Evolutionary conservation across 1,284 basidiomycete species (phyloP), one percentile per base, ranked within the genome.

Genomic region (Ganoderma lingzhi): DNA sequence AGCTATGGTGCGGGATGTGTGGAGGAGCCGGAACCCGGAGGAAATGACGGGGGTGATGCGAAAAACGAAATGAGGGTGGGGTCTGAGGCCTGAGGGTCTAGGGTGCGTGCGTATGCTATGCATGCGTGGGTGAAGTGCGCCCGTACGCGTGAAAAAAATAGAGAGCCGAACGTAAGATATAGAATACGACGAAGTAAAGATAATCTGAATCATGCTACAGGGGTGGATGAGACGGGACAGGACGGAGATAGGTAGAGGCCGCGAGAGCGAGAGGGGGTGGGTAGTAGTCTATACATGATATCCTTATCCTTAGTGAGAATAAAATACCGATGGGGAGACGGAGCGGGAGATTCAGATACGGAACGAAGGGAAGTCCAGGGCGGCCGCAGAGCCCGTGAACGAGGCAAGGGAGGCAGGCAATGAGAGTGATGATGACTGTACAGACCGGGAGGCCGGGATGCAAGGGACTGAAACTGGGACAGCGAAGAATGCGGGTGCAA

Each of bases 121-220:
- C 55, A 37, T 58, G 15, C 32, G 55, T 58, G 55, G 17, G 30
- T 1, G 35, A 39, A 2, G 56, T 59, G 35, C 56, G 32, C 56
- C 6, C 32, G 35, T 23, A 9, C 32, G 56, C 35, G 56, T 19
- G 32, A 30, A 39, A 30, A 39, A 23, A 59, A 39, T 37, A 35
- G n/a, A 37, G 3, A 14, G 56, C 56, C 19, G 35, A n/a, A 39
- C 6, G 35, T 59, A 59, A 19, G 56, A 59, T 59, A 59, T 35
- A 37, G 35, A 59, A 35, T 59, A 35, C 56, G 56, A 39, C 3
- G 32, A 39, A 32, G n/a, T 6, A 9, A 58, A 37, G 35, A 39
- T 37, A 37, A 59, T 39, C 8, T 59, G 56, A 59, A 39, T 39
- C 56, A 59, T 59, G 56, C 56, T 59, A 59, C 56, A 59, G 56